Evolutionary conservation across 345 rosid genomes (phyloP), one percentile per base, ranked within the genome.

Genomic region (Salix caprea): DNA sequence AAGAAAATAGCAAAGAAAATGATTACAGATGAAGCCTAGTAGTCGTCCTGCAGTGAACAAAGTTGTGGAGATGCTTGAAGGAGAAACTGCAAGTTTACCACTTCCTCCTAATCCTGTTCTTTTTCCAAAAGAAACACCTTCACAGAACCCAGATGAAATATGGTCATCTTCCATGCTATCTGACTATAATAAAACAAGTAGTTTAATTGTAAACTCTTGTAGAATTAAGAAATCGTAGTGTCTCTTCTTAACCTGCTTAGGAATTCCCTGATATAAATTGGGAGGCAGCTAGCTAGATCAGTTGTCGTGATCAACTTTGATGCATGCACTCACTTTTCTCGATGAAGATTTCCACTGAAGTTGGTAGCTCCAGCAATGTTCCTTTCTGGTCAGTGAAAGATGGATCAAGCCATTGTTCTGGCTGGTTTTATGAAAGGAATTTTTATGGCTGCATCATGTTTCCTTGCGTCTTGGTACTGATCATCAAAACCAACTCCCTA

Each of bases 11-110:
- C 60, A 4, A 65, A 65, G 80, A 78, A 78, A 65, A 66, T 72
- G 67, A 61, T 67, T 11, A 56, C 81, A 78, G 39, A 71, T 65
- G 67, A 65, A 78, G 64, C 71, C 76, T 14, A 6, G 30, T 40
- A 39, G 66, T 71, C 80, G 72, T 28, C 80, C 68, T 37, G 28
- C 80, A 11, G 72, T 72, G 76, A 72, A 54, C 30, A 58, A 65
- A 40, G 76, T 66, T 65, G 19, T 72, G 3, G 67, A 78, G 71
- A 78, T 72, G 80, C 80, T 72, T 14, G 76, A 72, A 72, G 72
- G 56, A 13, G 48, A 72, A 19, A 26, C 26, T 24, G 76, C 36
- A 50, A 65, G 32, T n/a, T 28, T 78, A 21, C 58, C 58, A 39
- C 6, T 78, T 26, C 80, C 80, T 72, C 67, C 80, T 11, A 78